Percentiles rank a stretch among this genome's conserved stretches.
phyloP scores from a whole-genome alignment of 768 basidiomycete genomes.

The Pleurotus salmoneostramineus region DNA sequence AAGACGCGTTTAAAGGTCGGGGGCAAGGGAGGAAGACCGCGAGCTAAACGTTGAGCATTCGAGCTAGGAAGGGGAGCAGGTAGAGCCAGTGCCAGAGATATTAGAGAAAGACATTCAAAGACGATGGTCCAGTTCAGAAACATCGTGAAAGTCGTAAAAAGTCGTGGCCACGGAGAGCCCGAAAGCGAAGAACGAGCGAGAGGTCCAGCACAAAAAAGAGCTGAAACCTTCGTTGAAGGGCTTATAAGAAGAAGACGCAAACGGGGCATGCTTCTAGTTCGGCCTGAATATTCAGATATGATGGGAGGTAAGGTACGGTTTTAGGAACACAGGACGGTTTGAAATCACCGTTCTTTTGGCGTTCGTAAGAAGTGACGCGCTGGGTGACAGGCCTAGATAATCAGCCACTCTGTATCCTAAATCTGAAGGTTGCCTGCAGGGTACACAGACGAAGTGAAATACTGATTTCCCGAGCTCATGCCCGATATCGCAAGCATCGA shows the following conservation, averaged over 20 bases:
- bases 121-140: background rate
- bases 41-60: conserved; percentile 40
- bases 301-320: background rate
- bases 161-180: background rate
- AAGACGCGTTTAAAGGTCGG: conserved; percentile 27
- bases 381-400: background rate
- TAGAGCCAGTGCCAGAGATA: background rate
- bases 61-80: conserved; percentile 20
- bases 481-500: background rate
- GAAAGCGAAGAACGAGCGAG: background rate
- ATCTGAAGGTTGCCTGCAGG: no score
- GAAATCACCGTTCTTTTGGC: conserved; percentile 1
- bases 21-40: conserved; percentile 37
- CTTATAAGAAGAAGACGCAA: background rate
- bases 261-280: conserved; percentile 1
- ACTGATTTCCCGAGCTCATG: no score
- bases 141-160: conserved; percentile 3
- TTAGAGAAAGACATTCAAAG: background rate
- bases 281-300: background rate
- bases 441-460: no score
- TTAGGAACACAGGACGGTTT: background rate
- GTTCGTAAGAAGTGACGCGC: background rate
- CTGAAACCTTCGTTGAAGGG: background rate
- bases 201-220: background rate
- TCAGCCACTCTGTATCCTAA: background rate